Evolutionary conservation across 352 stramenopile species (phyloP), one percentile per base, ranked within the genome.

Genomic region (Aphanomyces invadans): DNA sequence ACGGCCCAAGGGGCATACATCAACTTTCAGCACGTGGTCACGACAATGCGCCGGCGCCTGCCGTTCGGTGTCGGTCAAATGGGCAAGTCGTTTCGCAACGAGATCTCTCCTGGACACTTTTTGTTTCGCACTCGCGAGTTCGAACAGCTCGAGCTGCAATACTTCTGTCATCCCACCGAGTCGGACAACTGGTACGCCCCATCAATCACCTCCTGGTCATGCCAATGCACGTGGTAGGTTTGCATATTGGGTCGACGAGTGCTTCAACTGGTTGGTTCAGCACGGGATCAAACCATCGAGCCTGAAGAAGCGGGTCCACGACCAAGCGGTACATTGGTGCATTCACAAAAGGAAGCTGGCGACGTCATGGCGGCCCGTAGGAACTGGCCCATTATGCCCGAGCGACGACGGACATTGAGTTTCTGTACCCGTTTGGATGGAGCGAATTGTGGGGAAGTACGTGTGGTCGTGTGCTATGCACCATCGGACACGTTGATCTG

Each of bases 1-100:
- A 99, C 96, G 11, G 97, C 97, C 9, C 97, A 99, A 67, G 95
- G 96, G 21, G 97, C 97, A 54, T 99, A 98, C 80, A 96, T 98
- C 70, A 98, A 99, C 74, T 99, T 98, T 73, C 92, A 95, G 63
- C 97, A 98, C 70, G 91, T 98, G 28, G 80, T 97, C 64, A 87
- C 76, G 48, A 95, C 90, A 4, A 91, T 91, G 71, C 79, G 95
- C 33, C 86, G 89, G 72, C 98, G 98, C 38, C 73, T 96, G 57
- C 95, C 96, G 21, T 98, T 98, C 70, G 95, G 95, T 15, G 95
- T 98, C 63, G 95, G 92, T 0, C 95, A 99, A 70, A 97, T 99
- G 73, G 96, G 96, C 67, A 99, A 99, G 73, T 96, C 94, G 56
- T 99, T 99, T 74, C 87, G 96, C 21, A 99, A 99, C 70, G 96